Percentiles rank a stretch among this genome's conserved stretches.
These are phyloP conservation scores for Malassezia psittaci DNA, from an alignment of 1,284 basidiomycete species.

Conservation along the genomic window DNA sequence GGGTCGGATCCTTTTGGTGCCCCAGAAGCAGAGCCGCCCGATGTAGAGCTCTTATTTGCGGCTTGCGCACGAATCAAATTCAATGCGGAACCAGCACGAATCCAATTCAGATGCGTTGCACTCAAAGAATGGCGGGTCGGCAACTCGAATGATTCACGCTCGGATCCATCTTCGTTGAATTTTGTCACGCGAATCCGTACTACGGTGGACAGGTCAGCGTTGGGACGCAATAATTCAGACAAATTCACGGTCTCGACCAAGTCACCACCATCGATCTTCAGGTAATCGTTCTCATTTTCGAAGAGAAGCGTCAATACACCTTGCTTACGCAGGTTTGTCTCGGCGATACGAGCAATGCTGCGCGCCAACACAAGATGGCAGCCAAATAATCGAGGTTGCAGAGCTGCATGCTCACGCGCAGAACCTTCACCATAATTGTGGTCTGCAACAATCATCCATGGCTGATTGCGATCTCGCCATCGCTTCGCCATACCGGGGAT, in stretches of 20 bases:
- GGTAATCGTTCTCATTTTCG: slow-evolving; percentile 43
- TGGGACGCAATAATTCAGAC: slow-evolving; percentile 34
- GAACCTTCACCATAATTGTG: slow-evolving; percentile 83
- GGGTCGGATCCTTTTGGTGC: slow-evolving; percentile 12
- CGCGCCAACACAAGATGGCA: slow-evolving; percentile 51
- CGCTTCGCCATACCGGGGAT: slow-evolving; percentile 43
- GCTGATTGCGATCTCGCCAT: slow-evolving; percentile 41
- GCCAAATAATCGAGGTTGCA: slow-evolving; percentile 92
- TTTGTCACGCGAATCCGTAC: slow-evolving; percentile 43
- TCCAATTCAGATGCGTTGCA: slow-evolving; percentile 42
- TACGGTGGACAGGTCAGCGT: slow-evolving; percentile 29
- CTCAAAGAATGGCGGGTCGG: slow-evolving; percentile 40
- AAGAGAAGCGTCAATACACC: slow-evolving; percentile 46
- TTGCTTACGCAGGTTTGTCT: slow-evolving; percentile 52
- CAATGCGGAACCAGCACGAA: slow-evolving; percentile 44
- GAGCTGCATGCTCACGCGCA: slow-evolving; percentile 92
- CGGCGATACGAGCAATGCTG: slow-evolving; percentile 58
- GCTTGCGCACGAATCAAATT: slow-evolving; percentile 42
- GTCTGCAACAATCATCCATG: slow-evolving; percentile 90
- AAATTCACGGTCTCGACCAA: slow-evolving; percentile 41
- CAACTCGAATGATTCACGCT: slow-evolving; percentile 36
- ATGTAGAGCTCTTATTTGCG: not conserved
- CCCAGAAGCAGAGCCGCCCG: slow-evolving; percentile 1
- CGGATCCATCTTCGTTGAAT: slow-evolving; percentile 29
- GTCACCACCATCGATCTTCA: slow-evolving; percentile 34